phyloP scores from a whole-genome alignment of 2,329 filamentous ascomycete genomes.

The Fusarium oligoseptatum region DNA sequence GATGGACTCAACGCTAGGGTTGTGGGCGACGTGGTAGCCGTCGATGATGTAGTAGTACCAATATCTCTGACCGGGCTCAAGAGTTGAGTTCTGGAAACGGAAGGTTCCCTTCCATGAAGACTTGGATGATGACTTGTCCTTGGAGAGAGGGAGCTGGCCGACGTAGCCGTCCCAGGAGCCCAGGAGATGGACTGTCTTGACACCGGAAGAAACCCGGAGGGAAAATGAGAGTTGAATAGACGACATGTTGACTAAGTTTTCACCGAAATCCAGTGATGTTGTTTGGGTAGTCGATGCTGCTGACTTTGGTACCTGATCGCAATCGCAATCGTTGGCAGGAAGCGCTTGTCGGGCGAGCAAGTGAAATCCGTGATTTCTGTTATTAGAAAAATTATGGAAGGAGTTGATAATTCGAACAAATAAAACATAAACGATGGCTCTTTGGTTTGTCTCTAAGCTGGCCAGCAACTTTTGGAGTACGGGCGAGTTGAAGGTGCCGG shows the following conservation, averaged over 20 bases:
- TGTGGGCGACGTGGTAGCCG: slow-evolving; percentile 97
- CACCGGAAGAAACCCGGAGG: slow-evolving; percentile 93
- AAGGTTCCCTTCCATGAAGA: slow-evolving; percentile 96
- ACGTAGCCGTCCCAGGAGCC: slow-evolving; percentile 99
- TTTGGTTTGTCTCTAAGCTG: slow-evolving; percentile 54
- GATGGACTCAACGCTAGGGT: slow-evolving; percentile 89
- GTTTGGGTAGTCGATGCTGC: slow-evolving; percentile 50
- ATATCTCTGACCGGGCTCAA: slow-evolving; percentile 92
- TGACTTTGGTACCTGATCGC: slow-evolving; percentile 32
- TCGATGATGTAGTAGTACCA: slow-evolving; percentile 99
- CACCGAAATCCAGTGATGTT: slow-evolving; percentile 43
- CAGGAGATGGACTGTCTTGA: slow-evolving; percentile 97
- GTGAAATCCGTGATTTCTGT: slow-evolving; percentile 66
- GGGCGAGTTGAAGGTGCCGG: slow-evolving; percentile 29
- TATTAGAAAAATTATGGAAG: slow-evolving; percentile 57
- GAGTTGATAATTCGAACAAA: slow-evolving; percentile 44
- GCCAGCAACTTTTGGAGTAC: slow-evolving; percentile 54
- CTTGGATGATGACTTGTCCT: slow-evolving; percentile 86
- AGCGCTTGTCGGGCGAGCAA: slow-evolving; percentile 60
- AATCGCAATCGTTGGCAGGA: slow-evolving; percentile 47
- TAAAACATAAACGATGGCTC: slow-evolving; percentile 31
- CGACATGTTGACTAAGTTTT: slow-evolving; percentile 74
- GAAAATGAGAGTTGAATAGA: slow-evolving; percentile 94
- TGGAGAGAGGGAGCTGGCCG: slow-evolving; percentile 93
- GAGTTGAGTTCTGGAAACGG: slow-evolving; percentile 88